phyloP scores from a whole-genome alignment of 2,329 filamentous ascomycete genomes.

The Orbilia ellipsospora region DNA sequence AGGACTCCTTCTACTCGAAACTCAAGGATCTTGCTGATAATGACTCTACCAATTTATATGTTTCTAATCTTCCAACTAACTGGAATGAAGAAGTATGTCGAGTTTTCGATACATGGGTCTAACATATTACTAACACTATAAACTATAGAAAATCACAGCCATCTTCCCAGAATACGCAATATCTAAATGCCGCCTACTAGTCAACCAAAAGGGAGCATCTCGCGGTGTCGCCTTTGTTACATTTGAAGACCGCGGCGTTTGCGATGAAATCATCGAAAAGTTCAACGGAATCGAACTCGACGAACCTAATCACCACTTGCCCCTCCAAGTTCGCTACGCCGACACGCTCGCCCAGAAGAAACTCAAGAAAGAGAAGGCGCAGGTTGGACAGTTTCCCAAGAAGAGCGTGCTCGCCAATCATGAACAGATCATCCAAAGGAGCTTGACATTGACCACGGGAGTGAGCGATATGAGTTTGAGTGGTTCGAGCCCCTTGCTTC shows the following conservation, averaged over 20 bases:
- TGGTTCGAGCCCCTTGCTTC: conserved; percentile 17
- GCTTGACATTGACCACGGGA: conserved; percentile 5
- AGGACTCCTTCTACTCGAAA: conserved; percentile 98
- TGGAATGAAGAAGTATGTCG: conserved; percentile 85
- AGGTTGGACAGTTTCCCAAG: conserved; percentile 83
- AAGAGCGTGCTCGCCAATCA: conserved; percentile 58
- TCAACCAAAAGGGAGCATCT: conserved; percentile 43
- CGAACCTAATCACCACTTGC: conserved; percentile 74
- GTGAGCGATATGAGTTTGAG: conserved; percentile 4
- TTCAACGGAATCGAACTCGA: conserved; percentile 84
- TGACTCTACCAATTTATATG: conserved; percentile 92
- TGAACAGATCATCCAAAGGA: conserved; percentile 32
- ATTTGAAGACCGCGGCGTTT: conserved; percentile 88
- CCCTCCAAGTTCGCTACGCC: conserved; percentile 94
- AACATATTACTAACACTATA: conserved; percentile 57
- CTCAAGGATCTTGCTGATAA: conserved; percentile 96
- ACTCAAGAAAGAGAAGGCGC: conserved; percentile 93
- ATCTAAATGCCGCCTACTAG: conserved; percentile 42
- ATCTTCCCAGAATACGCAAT: conserved; percentile 20
- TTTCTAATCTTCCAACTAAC: conserved; percentile 92
- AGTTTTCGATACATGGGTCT: background rate
- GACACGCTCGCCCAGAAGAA: conserved; percentile 97
- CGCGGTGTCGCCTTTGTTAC: conserved; percentile 65
- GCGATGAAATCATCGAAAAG: conserved; percentile 85
- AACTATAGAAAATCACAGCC: conserved; percentile 29